Percentiles rank a stretch among this genome's conserved stretches.
Evolutionary conservation across 1,284 basidiomycete genomes (phyloP).

Genomic region (Cronartium ribicola): DNA sequence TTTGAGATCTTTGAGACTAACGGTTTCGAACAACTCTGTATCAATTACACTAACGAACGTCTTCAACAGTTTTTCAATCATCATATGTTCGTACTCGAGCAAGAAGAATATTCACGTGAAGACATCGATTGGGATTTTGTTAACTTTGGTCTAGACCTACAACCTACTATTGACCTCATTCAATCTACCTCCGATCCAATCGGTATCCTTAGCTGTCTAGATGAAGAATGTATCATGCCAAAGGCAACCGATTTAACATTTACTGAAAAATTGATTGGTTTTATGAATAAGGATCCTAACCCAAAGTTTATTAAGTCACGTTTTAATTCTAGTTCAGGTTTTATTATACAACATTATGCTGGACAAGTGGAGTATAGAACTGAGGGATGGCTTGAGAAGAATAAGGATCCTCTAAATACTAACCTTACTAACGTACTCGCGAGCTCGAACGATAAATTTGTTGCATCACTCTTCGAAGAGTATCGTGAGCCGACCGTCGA

Average conservation of each 20-base stretch:
- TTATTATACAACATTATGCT: slow-evolving; percentile 93
- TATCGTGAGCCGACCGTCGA: slow-evolving; percentile 58
- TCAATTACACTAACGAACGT: slow-evolving; percentile 74
- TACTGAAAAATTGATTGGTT: slow-evolving; percentile 77
- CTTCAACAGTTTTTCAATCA: slow-evolving; percentile 64
- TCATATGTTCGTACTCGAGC: slow-evolving; percentile 99
- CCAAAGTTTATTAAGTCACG: slow-evolving; percentile 80
- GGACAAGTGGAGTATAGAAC: slow-evolving; percentile 95
- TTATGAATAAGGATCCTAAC: slow-evolving; percentile 54
- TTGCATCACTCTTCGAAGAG: slow-evolving; percentile 79
- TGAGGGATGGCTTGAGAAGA: slow-evolving; percentile 97
- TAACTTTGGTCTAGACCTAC: slow-evolving; percentile 95
- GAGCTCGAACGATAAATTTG: slow-evolving; percentile 73
- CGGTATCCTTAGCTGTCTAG: slow-evolving; percentile 86
- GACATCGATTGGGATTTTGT: slow-evolving; percentile 98
- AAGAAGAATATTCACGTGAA: slow-evolving; percentile 96
- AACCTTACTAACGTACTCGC: slow-evolving; percentile 87
- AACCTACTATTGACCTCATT: slow-evolving; percentile 97
- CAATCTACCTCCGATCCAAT: slow-evolving; percentile 68
- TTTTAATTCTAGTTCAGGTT: slow-evolving; percentile 74
- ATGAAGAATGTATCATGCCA: slow-evolving; percentile 99
- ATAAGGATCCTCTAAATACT: slow-evolving; percentile 97
- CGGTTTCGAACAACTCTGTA: slow-evolving; percentile 94
- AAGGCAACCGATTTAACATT: slow-evolving; percentile 93
- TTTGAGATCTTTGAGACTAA: slow-evolving; percentile 77